Evolutionary conservation across 164 flowering plant genomes (phyloP).

Genomic region (Nelumbo lutea): DNA sequence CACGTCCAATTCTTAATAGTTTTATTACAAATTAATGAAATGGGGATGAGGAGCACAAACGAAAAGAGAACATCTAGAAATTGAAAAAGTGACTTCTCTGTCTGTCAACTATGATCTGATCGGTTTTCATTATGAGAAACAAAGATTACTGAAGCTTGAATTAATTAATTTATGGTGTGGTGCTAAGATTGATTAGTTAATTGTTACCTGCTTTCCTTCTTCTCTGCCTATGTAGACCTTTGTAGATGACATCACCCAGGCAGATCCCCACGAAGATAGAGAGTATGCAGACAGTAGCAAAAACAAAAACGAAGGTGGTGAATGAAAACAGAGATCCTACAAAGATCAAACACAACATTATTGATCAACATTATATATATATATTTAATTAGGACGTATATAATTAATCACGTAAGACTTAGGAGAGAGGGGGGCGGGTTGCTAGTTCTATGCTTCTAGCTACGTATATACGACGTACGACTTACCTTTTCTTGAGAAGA

Average conservation of each 20-base stretch:
- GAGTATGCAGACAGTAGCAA: constrained; percentile 4
- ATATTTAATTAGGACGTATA: too few relatives aligned
- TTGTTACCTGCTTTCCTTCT: constrained; percentile 11
- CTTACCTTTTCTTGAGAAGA: not conserved
- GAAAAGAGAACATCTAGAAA: not conserved
- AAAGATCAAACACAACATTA: not conserved
- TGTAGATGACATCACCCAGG: constrained; percentile 16
- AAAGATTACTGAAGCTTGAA: not conserved
- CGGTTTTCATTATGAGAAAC: too few relatives aligned
- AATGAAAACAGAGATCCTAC: constrained; percentile 4
- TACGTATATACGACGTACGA: too few relatives aligned
- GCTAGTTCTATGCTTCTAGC: too few relatives aligned
- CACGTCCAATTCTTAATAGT: constrained; percentile 5
- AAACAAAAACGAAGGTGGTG: not conserved
- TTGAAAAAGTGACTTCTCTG: not conserved
- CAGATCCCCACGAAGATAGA: constrained; percentile 26
- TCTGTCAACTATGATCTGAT: not conserved
- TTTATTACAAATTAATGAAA: not conserved
- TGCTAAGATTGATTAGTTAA: not conserved
- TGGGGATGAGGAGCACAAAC: too few relatives aligned
- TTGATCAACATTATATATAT: not conserved
- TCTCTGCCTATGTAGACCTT: not conserved
- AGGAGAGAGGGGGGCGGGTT: too few relatives aligned
- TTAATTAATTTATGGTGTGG: not conserved
- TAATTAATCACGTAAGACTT: too few relatives aligned